Percentiles rank a stretch among this genome's conserved stretches.
phyloP scores from a whole-genome alignment of 2,329 filamentous ascomycete species.

The Lachnellula suecica region DNA sequence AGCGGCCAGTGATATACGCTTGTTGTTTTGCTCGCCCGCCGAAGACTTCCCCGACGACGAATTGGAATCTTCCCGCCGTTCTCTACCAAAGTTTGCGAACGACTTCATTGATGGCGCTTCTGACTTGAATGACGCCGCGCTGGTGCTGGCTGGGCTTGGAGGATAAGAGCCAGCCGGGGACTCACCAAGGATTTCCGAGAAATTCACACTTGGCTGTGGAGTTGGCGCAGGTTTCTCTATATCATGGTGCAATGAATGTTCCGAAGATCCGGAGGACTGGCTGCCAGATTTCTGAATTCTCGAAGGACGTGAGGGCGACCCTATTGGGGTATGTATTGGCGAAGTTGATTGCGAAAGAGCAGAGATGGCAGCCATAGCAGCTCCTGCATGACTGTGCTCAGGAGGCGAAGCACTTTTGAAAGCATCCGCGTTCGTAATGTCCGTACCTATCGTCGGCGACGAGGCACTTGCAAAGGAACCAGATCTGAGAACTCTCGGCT shows the following conservation, averaged over 20 bases:
- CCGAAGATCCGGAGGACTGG: slow-evolving; percentile 50
- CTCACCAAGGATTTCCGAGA: slow-evolving; percentile 11
- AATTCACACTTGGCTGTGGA: slow-evolving; percentile 27
- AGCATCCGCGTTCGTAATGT: slow-evolving; percentile 65
- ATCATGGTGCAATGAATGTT: slow-evolving; percentile 42
- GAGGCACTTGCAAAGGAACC: slow-evolving; percentile 62
- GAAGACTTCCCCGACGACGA: slow-evolving; percentile 29
- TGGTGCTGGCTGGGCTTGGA: slow-evolving; percentile 34
- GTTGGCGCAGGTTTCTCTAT: slow-evolving; percentile 32
- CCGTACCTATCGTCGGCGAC: slow-evolving; percentile 65
- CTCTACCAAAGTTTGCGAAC: slow-evolving; percentile 38
- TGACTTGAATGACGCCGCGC: slow-evolving; percentile 39
- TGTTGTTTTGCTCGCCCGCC: slow-evolving; percentile 32
- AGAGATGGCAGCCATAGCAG: slow-evolving; percentile 68
- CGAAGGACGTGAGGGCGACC: slow-evolving; percentile 41
- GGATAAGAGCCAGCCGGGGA: slow-evolving; percentile 21
- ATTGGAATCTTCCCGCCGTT: slow-evolving; percentile 32
- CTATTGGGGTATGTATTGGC: slow-evolving; percentile 46
- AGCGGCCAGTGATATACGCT: slow-evolving; percentile 52
- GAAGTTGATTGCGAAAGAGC: slow-evolving; percentile 56
- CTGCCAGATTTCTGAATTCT: slow-evolving; percentile 42
- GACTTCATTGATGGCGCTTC: slow-evolving; percentile 40
- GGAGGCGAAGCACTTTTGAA: slow-evolving; percentile 54
- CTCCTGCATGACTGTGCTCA: slow-evolving; percentile 58
- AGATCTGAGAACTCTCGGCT: slow-evolving; percentile 57